These are phyloP conservation scores for Eremomyces bilateralis DNA, from an alignment of 495 filamentous ascomycete genomes.

Conservation along the genomic window DNA sequence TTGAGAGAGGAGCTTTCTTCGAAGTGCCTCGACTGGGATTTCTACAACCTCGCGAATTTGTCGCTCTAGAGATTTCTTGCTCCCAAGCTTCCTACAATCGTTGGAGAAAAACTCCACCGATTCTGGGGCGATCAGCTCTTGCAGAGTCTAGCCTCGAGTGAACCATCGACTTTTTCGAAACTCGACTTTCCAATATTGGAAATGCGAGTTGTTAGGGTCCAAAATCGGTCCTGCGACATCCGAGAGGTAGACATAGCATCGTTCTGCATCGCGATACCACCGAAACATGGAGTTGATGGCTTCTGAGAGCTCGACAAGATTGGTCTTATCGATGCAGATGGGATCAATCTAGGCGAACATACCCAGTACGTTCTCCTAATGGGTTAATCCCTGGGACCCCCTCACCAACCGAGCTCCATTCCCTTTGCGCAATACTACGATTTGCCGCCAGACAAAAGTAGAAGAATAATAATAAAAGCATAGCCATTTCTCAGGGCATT, in stretches of 20 bases:
- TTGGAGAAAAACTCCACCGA: conserved; percentile 11
- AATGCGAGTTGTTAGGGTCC: background rate
- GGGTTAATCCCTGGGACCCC: no score
- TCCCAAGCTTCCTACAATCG: conserved; percentile 8
- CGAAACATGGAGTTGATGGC: conserved; percentile 1
- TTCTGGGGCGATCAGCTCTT: conserved; percentile 8
- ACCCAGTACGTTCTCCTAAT: no score
- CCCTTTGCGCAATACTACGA: no score
- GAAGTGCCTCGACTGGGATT: conserved; percentile 10
- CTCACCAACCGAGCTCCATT: no score
- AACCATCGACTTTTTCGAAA: conserved; percentile 7
- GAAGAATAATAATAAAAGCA: no score
- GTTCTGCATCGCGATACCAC: conserved; percentile 6
- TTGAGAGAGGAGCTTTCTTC: conserved; percentile 9
- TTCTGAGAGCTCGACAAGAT: background rate
- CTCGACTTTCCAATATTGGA: conserved; percentile 5
- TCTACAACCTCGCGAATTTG: conserved; percentile 9
- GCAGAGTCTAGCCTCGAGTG: conserved; percentile 6
- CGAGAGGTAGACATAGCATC: conserved; percentile 7
- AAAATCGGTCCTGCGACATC: conserved; percentile 5
- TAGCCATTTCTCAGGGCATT: no score
- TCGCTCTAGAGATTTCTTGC: conserved; percentile 7
- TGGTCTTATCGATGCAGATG: conserved; percentile 1
- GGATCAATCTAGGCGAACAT: conserved; percentile 2
- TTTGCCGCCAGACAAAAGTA: no score